Base-by-base conservation (phyloP, 495 filamentous ascomycete genomes). In the Penicillium robsamsonii region DNA sequence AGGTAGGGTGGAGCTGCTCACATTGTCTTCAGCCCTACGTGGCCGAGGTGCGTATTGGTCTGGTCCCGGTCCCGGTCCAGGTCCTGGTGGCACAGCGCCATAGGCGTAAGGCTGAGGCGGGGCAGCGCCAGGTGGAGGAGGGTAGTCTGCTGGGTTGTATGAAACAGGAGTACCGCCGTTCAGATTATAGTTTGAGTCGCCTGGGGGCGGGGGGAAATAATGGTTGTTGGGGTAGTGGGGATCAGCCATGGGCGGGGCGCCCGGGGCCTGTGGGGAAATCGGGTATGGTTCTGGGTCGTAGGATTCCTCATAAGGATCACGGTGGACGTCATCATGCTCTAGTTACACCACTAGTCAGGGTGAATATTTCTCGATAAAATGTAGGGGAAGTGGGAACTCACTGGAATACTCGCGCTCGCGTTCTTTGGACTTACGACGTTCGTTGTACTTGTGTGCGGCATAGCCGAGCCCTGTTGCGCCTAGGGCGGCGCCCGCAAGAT, bases 381-480 rank as follows among this genome's bases (percentile, higher is more conserved):
- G 12, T 12, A 1, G 15, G 38, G 17, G 15, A 35, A 17, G 41
- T 13, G 22, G 12, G 17, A 15, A 54, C 61, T 60, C 62, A 70
- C 64, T 60, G 9, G 56, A 52, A 22, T 58, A 53, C 13, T 71
- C 76, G 50, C 66, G 71, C 41, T 78, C 75, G 17, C 52, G 29
- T 22, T 54, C 52, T 25, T n/a, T 44, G 20, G 70, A 67, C 66
- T 84, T 81, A 64, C 74, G 77, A 27, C 81, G 79, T 56, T 90
- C 87, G 57, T 81, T 81, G 46, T 79, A 79, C 60, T 84, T 79
- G 69, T 84, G 87, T 17, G 91, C 84, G n/a, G 88, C 89, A 57
- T 92, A 79, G 5, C 87, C 91, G 13, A 88, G 85, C 1, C 87
- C 90, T 18, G 83, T 86, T 24, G 88, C 86, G 29, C 82, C 88